phyloP scores from a whole-genome alignment of 257 asterid genomes.

The Paulownia fortunei region DNA sequence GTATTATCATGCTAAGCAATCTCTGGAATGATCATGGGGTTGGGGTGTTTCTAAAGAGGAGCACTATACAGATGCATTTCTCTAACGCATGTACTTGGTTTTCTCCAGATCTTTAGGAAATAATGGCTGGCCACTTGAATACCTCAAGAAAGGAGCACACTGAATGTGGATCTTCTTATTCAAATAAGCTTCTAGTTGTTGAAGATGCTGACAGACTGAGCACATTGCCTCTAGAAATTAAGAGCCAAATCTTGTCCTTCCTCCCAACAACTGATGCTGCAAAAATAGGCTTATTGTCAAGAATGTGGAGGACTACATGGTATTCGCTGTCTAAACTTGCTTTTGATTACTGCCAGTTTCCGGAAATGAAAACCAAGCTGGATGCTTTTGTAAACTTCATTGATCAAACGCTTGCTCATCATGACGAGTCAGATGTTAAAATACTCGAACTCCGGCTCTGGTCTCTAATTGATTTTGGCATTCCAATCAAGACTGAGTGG shows the following conservation, averaged over 20 bases:
- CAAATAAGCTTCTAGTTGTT: background rate
- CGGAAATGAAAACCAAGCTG: background rate
- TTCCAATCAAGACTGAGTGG: constrained; percentile 12
- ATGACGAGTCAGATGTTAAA: constrained; percentile 21
- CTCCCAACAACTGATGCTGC: constrained; percentile 32
- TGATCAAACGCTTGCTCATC: constrained; percentile 1
- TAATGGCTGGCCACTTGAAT: background rate
- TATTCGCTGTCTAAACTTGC: background rate
- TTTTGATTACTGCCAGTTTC: constrained; percentile 16
- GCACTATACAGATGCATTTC: background rate
- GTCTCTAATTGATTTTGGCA: background rate
- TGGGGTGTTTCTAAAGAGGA: background rate
- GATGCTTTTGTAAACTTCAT: background rate
- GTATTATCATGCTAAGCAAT: no score
- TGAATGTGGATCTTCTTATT: constrained; percentile 1
- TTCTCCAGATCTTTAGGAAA: background rate
- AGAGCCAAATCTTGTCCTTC: background rate
- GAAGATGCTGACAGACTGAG: constrained; percentile 9
- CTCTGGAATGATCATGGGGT: background rate
- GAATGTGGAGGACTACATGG: background rate
- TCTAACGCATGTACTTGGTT: background rate
- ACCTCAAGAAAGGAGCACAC: background rate
- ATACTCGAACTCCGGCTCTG: constrained; percentile 2
- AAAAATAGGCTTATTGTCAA: constrained; percentile 16
- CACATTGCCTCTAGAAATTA: constrained; percentile 22